A percentile compares a stretch with the other conserved stretches of the same genome.
phyloP scores from a whole-genome alignment of 108 stramenopile species.

The Stephanodiscus triporus region DNA sequence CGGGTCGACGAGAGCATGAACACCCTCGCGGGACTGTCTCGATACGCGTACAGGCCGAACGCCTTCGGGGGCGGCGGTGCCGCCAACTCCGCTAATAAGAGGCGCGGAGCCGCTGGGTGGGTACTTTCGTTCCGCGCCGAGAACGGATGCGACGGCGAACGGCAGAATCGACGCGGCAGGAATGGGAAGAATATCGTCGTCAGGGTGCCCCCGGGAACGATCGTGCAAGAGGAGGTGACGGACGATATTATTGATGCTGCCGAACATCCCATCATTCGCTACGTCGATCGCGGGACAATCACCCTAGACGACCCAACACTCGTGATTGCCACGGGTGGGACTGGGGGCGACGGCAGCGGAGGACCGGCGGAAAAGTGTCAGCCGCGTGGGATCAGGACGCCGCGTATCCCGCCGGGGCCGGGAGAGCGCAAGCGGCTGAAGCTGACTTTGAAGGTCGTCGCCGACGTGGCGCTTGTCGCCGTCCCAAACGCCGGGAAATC shows the following conservation, averaged over 20 bases:
- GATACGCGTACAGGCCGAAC: slow-evolving; percentile 77
- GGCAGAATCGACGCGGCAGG: slow-evolving; percentile 72
- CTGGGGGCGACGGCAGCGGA: slow-evolving; percentile 76
- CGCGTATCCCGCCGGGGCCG: slow-evolving; percentile 62
- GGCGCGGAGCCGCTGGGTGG: slow-evolving; percentile 27
- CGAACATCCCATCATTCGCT: background rate
- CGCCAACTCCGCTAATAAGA: slow-evolving; percentile 40
- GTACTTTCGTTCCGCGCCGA: slow-evolving; percentile 76
- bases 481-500: slow-evolving; percentile 97
- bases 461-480: slow-evolving; percentile 95
- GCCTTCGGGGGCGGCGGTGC: slow-evolving; percentile 82
- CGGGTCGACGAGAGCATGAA: slow-evolving; percentile 83
- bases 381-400: slow-evolving; percentile 76
- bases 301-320: slow-evolving; percentile 51
- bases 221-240: slow-evolving; percentile 79
- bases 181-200: slow-evolving; percentile 78
- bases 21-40: slow-evolving; percentile 84
- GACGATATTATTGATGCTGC: slow-evolving; percentile 30
- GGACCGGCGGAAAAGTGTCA: slow-evolving; percentile 56
- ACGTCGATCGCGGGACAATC: slow-evolving; percentile 53
- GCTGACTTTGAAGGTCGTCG: slow-evolving; percentile 94
- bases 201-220: slow-evolving; percentile 92
- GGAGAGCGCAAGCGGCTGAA: slow-evolving; percentile 83
- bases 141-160: slow-evolving; percentile 84
- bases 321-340: slow-evolving; percentile 69